Base-by-base conservation (phyloP, 2,329 filamentous ascomycete species). In the Aspergillus chevalieri region DNA sequence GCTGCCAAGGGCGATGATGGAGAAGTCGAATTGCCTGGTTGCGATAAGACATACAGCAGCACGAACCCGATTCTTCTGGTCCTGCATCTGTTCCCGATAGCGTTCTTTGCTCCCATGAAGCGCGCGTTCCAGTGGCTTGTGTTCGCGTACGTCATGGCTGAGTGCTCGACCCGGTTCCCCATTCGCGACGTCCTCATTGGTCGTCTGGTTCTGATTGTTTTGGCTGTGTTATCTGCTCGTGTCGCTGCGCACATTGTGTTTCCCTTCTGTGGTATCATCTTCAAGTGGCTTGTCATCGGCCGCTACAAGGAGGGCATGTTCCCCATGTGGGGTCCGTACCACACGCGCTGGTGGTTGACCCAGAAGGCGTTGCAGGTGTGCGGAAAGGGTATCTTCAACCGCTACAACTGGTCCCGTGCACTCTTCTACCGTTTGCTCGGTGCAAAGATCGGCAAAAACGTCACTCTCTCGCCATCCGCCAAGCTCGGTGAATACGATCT, bases 321-420 rank as follows among this genome's bases (percentile, higher is more conserved):
- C 55, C 78, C 79, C 2, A 82, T 82, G 79, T 82, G 79, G 79
- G 78, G 78, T 1, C 52, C 60, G 1, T 82, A 81, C 56, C 79
- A 82, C 58, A 81, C 77, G 0, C 70, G 77, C 7, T 82, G 79
- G 79, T 82, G 79, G 79, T 55, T 82, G 48, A 73, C 75, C 1
- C 74, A 82, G 58, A 82, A 82, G 64, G 73, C 74, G 17, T 66
- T 78, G 3, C 68, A 71, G 33, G 64, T 80, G 10, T 72, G 70
- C 49, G 79, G 78, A 14, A 71, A 68, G 49, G 62, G 45, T 69
- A 65, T 42, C 14, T 36, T 36, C 34, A 36, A n/a, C 6, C 12
- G 14, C 14, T 36, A 36, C 34, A 71, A 77, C 43, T 65, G 54
- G 30, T 71, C 70, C 0, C 62, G 67, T 4, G 58, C 70, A 7